These are phyloP conservation scores for Phytophthora ramorum DNA, from an alignment of 352 stramenopile genomes.

Conservation along the genomic window DNA sequence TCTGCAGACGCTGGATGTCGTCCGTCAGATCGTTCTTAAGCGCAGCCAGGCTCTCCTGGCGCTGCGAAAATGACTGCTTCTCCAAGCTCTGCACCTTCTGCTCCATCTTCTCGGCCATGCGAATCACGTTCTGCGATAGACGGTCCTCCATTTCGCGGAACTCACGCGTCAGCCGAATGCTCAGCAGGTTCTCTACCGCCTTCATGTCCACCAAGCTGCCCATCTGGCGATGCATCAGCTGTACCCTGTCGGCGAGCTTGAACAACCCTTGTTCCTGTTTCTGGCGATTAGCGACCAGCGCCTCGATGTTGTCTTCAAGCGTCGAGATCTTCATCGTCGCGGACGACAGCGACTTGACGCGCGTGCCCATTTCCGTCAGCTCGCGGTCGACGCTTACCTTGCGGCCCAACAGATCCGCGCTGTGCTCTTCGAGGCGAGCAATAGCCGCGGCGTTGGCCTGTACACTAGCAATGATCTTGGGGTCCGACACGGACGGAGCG, in stretches of 20 bases:
- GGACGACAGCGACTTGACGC: constrained; percentile 61
- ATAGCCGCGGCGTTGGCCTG: constrained; percentile 64
- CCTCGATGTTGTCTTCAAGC: constrained; percentile 70
- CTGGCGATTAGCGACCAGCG: constrained; percentile 49
- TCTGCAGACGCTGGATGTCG: constrained; percentile 64
- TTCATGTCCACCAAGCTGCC: constrained; percentile 66
- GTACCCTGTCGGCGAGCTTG: constrained; percentile 58
- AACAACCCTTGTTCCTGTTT: constrained; percentile 69
- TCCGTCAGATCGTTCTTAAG: constrained; percentile 69
- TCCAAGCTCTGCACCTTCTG: constrained; percentile 65
- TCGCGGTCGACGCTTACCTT: constrained; percentile 74
- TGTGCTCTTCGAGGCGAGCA: constrained; percentile 76
- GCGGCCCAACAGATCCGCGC: constrained; percentile 62
- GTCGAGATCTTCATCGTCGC: constrained; percentile 62
- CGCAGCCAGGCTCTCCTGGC: constrained; percentile 52
- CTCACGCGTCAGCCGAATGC: constrained; percentile 70
- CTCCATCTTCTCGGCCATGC: constrained; percentile 76
- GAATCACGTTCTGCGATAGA: constrained; percentile 57
- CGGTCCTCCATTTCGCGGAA: constrained; percentile 80
- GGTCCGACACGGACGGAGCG: constrained; percentile 21
- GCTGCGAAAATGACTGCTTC: constrained; percentile 58
- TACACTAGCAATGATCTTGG: constrained; percentile 44
- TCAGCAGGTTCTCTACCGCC: constrained; percentile 68
- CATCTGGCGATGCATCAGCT: constrained; percentile 60
- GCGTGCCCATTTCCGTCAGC: constrained; percentile 58